phyloP scores from a whole-genome alignment of 2,329 filamentous ascomycete genomes.

The Rhexocercosporidium sp. region DNA sequence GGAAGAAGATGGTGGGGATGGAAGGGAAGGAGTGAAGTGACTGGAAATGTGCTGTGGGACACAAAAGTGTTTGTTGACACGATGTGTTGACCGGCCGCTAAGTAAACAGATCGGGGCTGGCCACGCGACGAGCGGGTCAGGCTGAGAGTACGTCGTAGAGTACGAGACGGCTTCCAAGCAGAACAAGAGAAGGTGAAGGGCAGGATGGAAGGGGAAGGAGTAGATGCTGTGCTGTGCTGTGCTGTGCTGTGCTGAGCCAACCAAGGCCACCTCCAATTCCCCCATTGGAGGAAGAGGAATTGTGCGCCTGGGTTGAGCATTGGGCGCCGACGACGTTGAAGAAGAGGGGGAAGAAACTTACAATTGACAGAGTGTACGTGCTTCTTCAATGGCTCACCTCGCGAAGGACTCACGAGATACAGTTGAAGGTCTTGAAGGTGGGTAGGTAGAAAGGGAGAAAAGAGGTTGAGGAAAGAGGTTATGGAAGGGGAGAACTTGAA shows the following conservation, averaged over 20 bases:
- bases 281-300: neutral
- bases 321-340: neutral
- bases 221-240: neutral
- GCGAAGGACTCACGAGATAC: constrained; percentile 29
- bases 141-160: neutral
- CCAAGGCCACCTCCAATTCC: neutral
- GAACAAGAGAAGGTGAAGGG: neutral
- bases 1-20: neutral
- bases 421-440: constrained; percentile 15
- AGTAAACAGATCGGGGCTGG: neutral
- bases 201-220: neutral
- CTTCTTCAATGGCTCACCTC: constrained; percentile 21
- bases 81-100: neutral
- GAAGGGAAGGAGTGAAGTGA: neutral
- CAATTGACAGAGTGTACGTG: constrained; percentile 9
- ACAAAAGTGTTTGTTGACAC: neutral
- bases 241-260: neutral
- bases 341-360: constrained; percentile 15
- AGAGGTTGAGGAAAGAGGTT: constrained; percentile 3
- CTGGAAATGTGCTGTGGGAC: too few relatives aligned
- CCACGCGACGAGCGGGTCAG: neutral
- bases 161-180: neutral
- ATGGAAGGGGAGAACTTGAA: neutral
- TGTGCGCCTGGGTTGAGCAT: neutral
- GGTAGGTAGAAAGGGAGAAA: neutral